A percentile compares a stretch with the other conserved stretches of the same genome.
Evolutionary conservation across 1,139 yeast species (phyloP).

Genomic region (Trichomonascaceae sp.): DNA sequence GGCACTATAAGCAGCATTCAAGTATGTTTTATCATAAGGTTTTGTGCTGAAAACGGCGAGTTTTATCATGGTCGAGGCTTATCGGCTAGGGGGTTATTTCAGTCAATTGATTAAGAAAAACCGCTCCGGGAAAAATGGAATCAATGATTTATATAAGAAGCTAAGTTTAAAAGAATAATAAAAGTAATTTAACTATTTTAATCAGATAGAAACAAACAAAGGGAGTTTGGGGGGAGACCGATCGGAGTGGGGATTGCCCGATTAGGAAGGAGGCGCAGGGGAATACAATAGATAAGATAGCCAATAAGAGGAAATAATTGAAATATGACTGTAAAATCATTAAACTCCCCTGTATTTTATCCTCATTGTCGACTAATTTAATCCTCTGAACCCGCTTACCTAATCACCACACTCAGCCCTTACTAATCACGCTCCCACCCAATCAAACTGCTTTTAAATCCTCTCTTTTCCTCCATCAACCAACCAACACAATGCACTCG

Average conservation of each 20-base stretch:
- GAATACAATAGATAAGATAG: not conserved
- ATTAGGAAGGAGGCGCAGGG: not conserved
- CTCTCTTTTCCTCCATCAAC: not conserved
- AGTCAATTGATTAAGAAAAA: not conserved
- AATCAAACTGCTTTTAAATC: not conserved
- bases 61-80: not conserved
- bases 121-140: not conserved
- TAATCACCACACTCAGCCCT: not conserved
- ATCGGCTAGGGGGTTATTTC: not conserved
- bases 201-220: not conserved
- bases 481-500: not conserved
- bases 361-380: too few species aligned
- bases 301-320: too few species aligned
- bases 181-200: too few species aligned
- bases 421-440: not conserved
- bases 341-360: too few species aligned
- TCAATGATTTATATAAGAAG: not conserved
- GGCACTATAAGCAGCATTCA: constrained; percentile 1
- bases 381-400: too few species aligned
- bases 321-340: too few species aligned
- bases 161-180: not conserved
- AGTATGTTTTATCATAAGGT: constrained; percentile 9
- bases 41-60: constrained; percentile 12
- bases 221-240: not conserved
- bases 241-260: not conserved